Evolutionary conservation across 2,329 filamentous ascomycete genomes (phyloP).

Genomic region (Hypoxylon sp.): DNA sequence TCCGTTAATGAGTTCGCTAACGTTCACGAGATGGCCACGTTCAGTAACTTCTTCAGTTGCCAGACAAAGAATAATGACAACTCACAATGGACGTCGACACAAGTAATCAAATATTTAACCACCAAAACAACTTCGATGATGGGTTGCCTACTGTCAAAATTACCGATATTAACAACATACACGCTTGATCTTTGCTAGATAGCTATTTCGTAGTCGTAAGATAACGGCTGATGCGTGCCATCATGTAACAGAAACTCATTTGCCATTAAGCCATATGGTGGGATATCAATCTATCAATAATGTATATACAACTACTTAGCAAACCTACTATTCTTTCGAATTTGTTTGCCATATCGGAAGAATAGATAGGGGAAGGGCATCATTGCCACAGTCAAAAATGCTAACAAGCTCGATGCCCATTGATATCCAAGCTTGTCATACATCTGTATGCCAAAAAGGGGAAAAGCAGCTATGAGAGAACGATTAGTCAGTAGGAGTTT

Average conservation of each 20-base stretch:
- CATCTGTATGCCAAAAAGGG: constrained; percentile 80
- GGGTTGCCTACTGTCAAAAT: not conserved
- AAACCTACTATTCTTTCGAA: constrained; percentile 66
- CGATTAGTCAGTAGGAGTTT: constrained; percentile 16
- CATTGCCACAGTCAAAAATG: constrained; percentile 71
- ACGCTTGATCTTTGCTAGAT: not conserved
- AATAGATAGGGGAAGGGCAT: constrained; percentile 74
- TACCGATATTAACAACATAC: not conserved
- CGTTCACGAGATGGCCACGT: not conserved
- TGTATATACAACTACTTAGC: constrained; percentile 20
- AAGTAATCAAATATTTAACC: too few relatives aligned
- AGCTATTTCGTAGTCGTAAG: not conserved
- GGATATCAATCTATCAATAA: not conserved
- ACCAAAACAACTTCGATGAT: too few relatives aligned
- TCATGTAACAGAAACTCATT: not conserved
- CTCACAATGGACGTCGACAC: not conserved
- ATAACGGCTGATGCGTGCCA: not conserved
- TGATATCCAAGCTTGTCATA: constrained; percentile 76
- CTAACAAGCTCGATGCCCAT: constrained; percentile 74
- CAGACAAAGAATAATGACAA: not conserved
- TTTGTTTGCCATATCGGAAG: constrained; percentile 69
- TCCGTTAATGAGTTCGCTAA: not conserved
- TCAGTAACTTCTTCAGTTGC: not conserved
- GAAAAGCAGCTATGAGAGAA: constrained; percentile 71
- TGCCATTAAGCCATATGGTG: not conserved